Evolutionary conservation across 352 stramenopile genomes (phyloP).

Genomic region (Phytophthora nicotianae): DNA sequence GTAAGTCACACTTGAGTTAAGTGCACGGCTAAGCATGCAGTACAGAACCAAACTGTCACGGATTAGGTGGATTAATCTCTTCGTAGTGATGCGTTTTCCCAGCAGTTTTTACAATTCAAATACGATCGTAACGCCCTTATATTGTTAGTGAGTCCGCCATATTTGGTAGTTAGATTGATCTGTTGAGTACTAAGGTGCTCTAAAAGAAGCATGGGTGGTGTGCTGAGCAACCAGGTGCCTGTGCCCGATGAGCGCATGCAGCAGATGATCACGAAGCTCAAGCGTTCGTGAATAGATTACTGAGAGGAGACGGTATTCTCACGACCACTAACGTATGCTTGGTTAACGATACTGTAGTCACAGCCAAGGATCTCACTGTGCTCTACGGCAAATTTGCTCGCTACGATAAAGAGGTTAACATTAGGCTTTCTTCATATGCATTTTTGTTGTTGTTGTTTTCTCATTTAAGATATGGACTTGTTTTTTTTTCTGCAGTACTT

Average conservation of each 20-base stretch:
- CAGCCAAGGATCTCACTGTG: slow-evolving; percentile 54
- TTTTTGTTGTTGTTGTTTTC: not conserved
- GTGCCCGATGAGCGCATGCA: slow-evolving; percentile 71
- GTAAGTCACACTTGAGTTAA: slow-evolving; percentile 6
- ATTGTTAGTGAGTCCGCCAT: slow-evolving; percentile 19
- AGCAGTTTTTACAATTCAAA: slow-evolving; percentile 13
- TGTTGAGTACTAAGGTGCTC: not conserved
- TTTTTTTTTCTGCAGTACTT: not conserved
- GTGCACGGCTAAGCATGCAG: not conserved
- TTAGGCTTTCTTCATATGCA: not conserved
- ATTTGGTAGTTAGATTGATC: slow-evolving; percentile 2
- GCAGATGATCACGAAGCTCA: slow-evolving; percentile 72
- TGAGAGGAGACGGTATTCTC: not conserved
- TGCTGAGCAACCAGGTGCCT: slow-evolving; percentile 55
- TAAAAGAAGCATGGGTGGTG: slow-evolving; percentile 44
- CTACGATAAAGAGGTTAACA: slow-evolving; percentile 67
- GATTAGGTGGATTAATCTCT: too few species aligned
- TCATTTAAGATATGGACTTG: not conserved
- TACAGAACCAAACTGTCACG: too few species aligned
- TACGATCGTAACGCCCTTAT: slow-evolving; percentile 27
- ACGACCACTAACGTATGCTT: not conserved
- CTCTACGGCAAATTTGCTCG: slow-evolving; percentile 65
- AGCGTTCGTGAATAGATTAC: slow-evolving; percentile 35
- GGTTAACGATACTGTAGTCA: slow-evolving; percentile 40
- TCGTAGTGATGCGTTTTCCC: too few species aligned